Base-by-base conservation (phyloP, 441 rosid species). In the Euphorbia schlechtendalii region DNA sequence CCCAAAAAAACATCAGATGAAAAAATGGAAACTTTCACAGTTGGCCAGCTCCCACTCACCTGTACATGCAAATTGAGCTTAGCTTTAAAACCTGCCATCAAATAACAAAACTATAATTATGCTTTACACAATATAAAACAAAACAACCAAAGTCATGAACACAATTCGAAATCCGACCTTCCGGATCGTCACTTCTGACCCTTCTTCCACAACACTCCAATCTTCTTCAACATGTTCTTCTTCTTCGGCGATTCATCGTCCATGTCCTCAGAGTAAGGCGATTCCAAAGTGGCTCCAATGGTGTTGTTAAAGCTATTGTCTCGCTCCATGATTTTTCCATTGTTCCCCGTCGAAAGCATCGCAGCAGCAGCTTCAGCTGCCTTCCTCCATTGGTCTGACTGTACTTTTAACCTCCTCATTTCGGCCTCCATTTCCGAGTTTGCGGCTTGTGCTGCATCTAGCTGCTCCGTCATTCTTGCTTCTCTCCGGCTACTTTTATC, bases 321-420 rank as follows among this genome's bases (percentile, higher is more conserved):
- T 69, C 87, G 80, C 64, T 90, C 92, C 22, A 69, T 80, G 9
- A 77, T 68, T 78, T 83, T 90, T 61, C 96, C 96, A 34, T 84
- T 71, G 80, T 82, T 87, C 54, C 91, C 91, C 4, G 81, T 69
- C n/a, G 96, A 76, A 60, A 95, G 77, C 83, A 95, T 86, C 22
- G 96, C 70, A 13, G 98, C 86, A 0, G 99, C 98, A 3, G 96
- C 97, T 80, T 92, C 98, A 0, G 96, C 99, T 5, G 99, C 98
- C 76, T 95, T 95, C 79, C 99, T 85, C 99, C 99, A 89, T 66
- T 89, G 99, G 71, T 95, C 91, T 40, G 97, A 78, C 68, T 95
- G 99, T 71, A 92, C 99, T 74, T 88, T 92, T 56, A 92, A 69
- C 82, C 81, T 86, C 83, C 97, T 86, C 40, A 92, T 65, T 76